These are phyloP conservation scores for Sonneratia alba DNA, from an alignment of 345 rosid genomes.

Conservation along the genomic window DNA sequence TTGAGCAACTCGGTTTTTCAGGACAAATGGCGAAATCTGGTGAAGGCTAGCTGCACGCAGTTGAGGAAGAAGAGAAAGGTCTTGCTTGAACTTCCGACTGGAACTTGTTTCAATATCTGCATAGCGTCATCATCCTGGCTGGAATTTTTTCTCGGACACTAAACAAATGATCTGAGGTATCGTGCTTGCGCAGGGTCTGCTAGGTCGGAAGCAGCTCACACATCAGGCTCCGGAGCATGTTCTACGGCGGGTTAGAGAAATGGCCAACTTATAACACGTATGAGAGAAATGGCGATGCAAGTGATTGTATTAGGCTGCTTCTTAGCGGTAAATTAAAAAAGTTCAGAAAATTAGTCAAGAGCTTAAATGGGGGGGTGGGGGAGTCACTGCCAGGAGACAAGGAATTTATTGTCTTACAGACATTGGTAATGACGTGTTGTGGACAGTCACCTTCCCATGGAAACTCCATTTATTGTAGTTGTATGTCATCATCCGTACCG, in stretches of 20 bases:
- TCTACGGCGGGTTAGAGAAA: slow-evolving; percentile 16
- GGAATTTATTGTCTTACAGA: not conserved
- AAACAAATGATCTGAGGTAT: too few species aligned
- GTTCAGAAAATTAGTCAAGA: not conserved
- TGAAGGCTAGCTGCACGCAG: slow-evolving; percentile 21
- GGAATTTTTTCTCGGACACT: too few species aligned
- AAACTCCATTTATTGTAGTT: not conserved
- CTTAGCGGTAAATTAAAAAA: not conserved
- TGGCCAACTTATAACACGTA: slow-evolving; percentile 8
- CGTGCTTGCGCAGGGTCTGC: slow-evolving; percentile 12
- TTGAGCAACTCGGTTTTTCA: slow-evolving; percentile 1
- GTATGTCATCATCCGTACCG: too few species aligned
- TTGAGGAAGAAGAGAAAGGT: slow-evolving; percentile 18
- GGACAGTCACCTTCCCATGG: not conserved
- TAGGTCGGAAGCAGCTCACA: slow-evolving; percentile 11
- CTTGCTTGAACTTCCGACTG: not conserved
- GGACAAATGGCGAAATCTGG: slow-evolving; percentile 35
- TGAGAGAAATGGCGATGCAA: not conserved
- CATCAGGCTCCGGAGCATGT: slow-evolving; percentile 19
- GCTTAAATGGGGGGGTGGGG: not conserved
- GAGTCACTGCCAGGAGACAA: not conserved
- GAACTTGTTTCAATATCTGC: too few species aligned
- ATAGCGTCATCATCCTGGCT: too few species aligned
- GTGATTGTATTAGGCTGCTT: not conserved
- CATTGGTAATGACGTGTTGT: not conserved